Evolutionary conservation across 805 yeast species (phyloP), one percentile per base, ranked within the genome.

Genomic region (Lachancea fermentati): DNA sequence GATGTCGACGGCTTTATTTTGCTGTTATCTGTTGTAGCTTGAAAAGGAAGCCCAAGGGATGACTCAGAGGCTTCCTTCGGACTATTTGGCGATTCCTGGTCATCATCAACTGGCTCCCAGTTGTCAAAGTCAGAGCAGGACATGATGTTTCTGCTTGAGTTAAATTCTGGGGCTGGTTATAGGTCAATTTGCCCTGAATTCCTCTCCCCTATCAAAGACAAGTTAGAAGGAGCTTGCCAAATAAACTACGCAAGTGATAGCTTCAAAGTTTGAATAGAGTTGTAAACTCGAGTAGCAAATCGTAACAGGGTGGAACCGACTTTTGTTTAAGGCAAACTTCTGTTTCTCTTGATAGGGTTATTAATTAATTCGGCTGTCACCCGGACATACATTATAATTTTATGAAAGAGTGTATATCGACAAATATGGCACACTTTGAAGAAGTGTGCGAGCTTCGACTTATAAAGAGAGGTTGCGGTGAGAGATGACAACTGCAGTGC

Each of bases 41-140:
- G 31, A 13, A 29, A 29, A 7, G 31, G 31, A 8, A 13, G 14
- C 13, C 15, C 31, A 12, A 29, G 15, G 15, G 31, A 11, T 12
- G n/a, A n/a, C n/a, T n/a, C n/a, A n/a, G n/a, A n/a, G n/a, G 6
- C 15, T 8, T 29, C 31, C n/a, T 29, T 11, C n/a, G 7, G 31
- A n/a, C 31, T 29, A 16, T 36, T 34, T 8, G 36, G n/a, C 13
- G 34, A 12, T 5, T 34, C 30, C n/a, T 36, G 28, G 17, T 34
- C 41, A 26, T 45, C 45, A 25, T 41, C 48, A 7, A 50, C 53
- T 4, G 57, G 53, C 35, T 48, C 55, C 58, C 56, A 54, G 34
- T 46, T 39, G 36, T 47, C 56, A 24, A 52, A 38, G 32, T 43
- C 36, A 22, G 43, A 40, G 5, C 22, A 34, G 19, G 43, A 34